Evolutionary conservation across 108 stramenopile species (phyloP).

Genomic region (Cyclotella atomus): DNA sequence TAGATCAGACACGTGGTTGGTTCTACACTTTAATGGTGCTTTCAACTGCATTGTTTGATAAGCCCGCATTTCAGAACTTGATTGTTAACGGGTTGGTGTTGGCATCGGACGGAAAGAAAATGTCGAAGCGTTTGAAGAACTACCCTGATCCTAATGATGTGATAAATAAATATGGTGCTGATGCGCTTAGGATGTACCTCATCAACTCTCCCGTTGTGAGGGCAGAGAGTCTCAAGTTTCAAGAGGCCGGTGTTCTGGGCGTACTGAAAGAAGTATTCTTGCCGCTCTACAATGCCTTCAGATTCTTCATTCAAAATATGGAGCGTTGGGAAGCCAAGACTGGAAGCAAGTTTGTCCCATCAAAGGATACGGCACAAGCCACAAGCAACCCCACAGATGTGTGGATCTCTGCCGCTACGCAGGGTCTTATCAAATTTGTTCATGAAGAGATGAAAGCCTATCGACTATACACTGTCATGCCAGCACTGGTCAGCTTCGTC

Average conservation of each 20-base stretch:
- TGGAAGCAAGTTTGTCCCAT: constrained; percentile 82
- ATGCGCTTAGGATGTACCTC: constrained; percentile 99
- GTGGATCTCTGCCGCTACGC: constrained; percentile 98
- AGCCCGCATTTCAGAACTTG: constrained; percentile 98
- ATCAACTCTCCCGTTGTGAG: constrained; percentile 99
- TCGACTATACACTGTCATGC: constrained; percentile 98
- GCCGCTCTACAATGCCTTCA: constrained; percentile 98
- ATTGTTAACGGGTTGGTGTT: constrained; percentile 99
- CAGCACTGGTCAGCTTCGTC: constrained; percentile 94
- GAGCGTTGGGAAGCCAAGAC: constrained; percentile 77
- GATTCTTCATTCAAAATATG: constrained; percentile 96
- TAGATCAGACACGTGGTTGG: constrained; percentile 99
- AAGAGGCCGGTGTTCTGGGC: constrained; percentile 96
- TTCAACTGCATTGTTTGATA: constrained; percentile 96
- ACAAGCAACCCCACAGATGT: constrained; percentile 96
- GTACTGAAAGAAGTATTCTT: constrained; percentile 97
- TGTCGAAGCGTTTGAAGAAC: constrained; percentile 99
- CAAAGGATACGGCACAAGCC: constrained; percentile 70
- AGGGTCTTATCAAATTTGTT: constrained; percentile 96
- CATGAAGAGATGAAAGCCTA: constrained; percentile 98
- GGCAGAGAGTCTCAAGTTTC: constrained; percentile 97
- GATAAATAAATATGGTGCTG: constrained; percentile 95
- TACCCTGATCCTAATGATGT: constrained; percentile 97
- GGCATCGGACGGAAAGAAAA: constrained; percentile 98
- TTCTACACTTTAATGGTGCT: constrained; percentile 99